Evolutionary conservation across 208 protist species (phyloP).

Genomic region (Acanthamoeba divionensis): DNA sequence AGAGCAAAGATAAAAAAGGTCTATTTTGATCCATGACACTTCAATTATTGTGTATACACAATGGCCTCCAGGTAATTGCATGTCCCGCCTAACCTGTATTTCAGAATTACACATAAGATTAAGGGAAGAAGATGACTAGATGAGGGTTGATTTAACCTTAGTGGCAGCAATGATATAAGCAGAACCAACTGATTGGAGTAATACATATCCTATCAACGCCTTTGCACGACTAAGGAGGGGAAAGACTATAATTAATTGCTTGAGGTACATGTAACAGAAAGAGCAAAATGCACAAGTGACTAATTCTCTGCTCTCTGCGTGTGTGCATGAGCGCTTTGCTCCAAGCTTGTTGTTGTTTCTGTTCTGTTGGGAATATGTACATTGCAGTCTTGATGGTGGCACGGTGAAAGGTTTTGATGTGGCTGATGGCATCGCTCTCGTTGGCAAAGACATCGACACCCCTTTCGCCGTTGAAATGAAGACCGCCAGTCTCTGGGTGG

Average conservation of each 20-base stretch:
- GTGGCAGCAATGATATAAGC: constrained; percentile 65
- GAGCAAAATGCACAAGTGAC: not conserved
- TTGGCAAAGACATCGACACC: constrained; percentile 66
- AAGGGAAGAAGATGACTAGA: not conserved
- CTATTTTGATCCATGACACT: constrained; percentile 66
- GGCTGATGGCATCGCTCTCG: constrained; percentile 52
- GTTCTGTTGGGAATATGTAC: constrained; percentile 5
- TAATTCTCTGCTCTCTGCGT: no score
- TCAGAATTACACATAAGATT: not conserved
- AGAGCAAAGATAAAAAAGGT: constrained; percentile 43
- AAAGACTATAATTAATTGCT: not conserved
- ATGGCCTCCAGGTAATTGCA: constrained; percentile 48
- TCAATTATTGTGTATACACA: constrained; percentile 59
- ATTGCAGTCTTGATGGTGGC: constrained; percentile 68
- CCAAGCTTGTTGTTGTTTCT: not conserved
- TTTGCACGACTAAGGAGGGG: not conserved
- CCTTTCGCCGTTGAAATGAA: constrained; percentile 47
- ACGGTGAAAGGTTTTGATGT: not conserved
- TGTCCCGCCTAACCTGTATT: constrained; percentile 52
- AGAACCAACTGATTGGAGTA: no score
- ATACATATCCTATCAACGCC: constrained; percentile 66
- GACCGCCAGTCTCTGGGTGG: constrained; percentile 67
- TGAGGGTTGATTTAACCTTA: not conserved
- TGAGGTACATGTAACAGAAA: not conserved
- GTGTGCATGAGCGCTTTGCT: not conserved